phyloP scores from a whole-genome alignment of 768 basidiomycete species.

The Mycena chlorophos region DNA sequence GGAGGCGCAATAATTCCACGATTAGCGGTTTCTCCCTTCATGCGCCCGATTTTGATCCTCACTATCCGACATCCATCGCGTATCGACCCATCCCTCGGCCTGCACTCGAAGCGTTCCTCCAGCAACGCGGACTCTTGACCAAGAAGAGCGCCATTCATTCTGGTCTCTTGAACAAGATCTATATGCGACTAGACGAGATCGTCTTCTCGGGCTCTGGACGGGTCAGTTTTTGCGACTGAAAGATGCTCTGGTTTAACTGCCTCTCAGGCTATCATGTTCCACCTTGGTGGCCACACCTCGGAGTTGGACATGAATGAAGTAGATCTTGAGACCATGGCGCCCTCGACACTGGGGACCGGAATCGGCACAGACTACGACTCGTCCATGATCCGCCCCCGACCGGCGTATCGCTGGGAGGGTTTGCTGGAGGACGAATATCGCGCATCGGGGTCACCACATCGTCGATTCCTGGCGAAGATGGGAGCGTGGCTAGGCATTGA shows the following conservation, averaged over 20 bases:
- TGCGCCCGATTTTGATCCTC: constrained; percentile 66
- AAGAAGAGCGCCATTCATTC: constrained; percentile 55
- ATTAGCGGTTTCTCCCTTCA: constrained; percentile 50
- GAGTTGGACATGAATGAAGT: constrained; percentile 67
- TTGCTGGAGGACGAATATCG: constrained; percentile 55
- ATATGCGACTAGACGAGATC: constrained; percentile 68
- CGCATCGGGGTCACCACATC: constrained; percentile 31
- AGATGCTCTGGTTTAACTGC: neutral
- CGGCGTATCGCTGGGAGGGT: constrained; percentile 64
- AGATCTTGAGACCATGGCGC: constrained; percentile 50
- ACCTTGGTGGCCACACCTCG: constrained; percentile 51
- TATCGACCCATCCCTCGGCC: constrained; percentile 67
- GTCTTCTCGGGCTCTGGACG: constrained; percentile 54
- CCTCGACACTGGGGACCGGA: constrained; percentile 64
- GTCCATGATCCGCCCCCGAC: constrained; percentile 56
- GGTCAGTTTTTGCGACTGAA: constrained; percentile 36
- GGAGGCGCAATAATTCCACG: constrained; percentile 67
- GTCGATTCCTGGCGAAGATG: constrained; percentile 52
- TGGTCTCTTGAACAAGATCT: constrained; percentile 72
- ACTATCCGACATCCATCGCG: constrained; percentile 71
- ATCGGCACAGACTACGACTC: constrained; percentile 75
- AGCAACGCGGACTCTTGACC: constrained; percentile 58
- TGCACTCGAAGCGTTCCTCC: constrained; percentile 63
- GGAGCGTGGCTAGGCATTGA: constrained; percentile 70
- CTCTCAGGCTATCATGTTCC: constrained; percentile 59